Base-by-base conservation (phyloP, 345 rosid species). In the Murraya paniculata region DNA sequence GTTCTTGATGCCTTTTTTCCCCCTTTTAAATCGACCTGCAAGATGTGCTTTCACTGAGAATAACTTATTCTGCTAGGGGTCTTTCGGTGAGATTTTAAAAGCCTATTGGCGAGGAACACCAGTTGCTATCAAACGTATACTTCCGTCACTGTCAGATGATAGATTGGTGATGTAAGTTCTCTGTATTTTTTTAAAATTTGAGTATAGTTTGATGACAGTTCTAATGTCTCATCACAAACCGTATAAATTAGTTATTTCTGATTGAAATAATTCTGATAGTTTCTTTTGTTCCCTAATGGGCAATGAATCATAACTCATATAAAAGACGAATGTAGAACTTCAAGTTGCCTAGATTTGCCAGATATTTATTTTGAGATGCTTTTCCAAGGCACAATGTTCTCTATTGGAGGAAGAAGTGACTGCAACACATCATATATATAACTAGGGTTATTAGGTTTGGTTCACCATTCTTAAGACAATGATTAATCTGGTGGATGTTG, bases 31-130 rank as follows among this genome's bases (percentile, higher is more conserved):
- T 60, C 36, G 68, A 71, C 64, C 33, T 35, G 38, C 76, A 72
- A 61, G 68, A 64, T 72, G 36, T 66, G 36, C 59, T 69, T 74
- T 81, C 53, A 71, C 85, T 86, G 73, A 84, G 39, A 68, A 38
- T 84, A 72, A 72, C 30, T 75, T 67, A 65, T 82, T 45, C 65
- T 82, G 68, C 61, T 81, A 94, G 98, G 99, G 99, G 25, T 96
- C 99, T 41, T 96, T 96, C 86, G 99, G 99, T 78, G 99, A 96
- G 89, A 96, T 96, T 85, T 88, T 90, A 81, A 96, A 86, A 86
- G 98, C 98, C 58, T 77, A 64, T 82, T 96, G 99, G 99, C 95
- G 98, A 83, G 99, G 99, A 84, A 96, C 99, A 71, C 98, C 99
- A 0, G 98, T 96, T 38, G 99, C 99, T 67, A 86, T 96, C 58